These are phyloP conservation scores for Plasmodium blacklocki DNA, from an alignment of 169 alveolate species.

Conservation along the genomic window DNA sequence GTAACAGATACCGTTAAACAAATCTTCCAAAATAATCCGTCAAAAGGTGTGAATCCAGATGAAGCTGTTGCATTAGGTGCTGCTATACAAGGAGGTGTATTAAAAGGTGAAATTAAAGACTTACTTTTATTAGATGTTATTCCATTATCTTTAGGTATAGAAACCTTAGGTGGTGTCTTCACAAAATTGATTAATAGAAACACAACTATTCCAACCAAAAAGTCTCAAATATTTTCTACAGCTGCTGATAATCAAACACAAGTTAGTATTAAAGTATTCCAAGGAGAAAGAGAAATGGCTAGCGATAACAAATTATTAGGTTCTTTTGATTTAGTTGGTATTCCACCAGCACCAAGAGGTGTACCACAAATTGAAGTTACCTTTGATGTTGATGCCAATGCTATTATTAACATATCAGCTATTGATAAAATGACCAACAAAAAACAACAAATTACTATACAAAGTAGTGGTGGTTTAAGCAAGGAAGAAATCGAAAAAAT, in stretches of 20 bases:
- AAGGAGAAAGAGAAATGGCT: constrained; percentile 99
- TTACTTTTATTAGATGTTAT: constrained; percentile 96
- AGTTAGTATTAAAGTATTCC: constrained; percentile 98
- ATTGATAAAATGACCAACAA: constrained; percentile 98
- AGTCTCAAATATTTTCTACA: constrained; percentile 97
- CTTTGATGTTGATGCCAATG: constrained; percentile 98
- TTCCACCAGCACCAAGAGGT: constrained; percentile 99
- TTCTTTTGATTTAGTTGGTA: constrained; percentile 97
- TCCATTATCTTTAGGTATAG: constrained; percentile 97
- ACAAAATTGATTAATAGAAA: constrained; percentile 97
- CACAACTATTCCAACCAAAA: constrained; percentile 99
- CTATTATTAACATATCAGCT: constrained; percentile 98
- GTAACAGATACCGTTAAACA: constrained; percentile 94
- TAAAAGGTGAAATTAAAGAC: constrained; percentile 98
- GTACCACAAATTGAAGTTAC: constrained; percentile 97
- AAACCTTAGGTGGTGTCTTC: constrained; percentile 98
- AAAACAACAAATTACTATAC: constrained; percentile 96
- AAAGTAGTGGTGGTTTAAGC: constrained; percentile 96
- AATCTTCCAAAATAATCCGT: constrained; percentile 95
- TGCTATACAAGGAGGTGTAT: constrained; percentile 97
- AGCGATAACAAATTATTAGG: constrained; percentile 98
- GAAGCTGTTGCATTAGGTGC: constrained; percentile 99
- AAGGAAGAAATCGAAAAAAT: constrained; percentile 94
- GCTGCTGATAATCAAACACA: constrained; percentile 98
- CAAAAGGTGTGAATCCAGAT: constrained; percentile 99